A percentile compares a stretch with the other conserved stretches of the same genome.
These are phyloP conservation scores for Aspergillus hancockii DNA, from an alignment of 495 filamentous ascomycete species.

Conservation along the genomic window DNA sequence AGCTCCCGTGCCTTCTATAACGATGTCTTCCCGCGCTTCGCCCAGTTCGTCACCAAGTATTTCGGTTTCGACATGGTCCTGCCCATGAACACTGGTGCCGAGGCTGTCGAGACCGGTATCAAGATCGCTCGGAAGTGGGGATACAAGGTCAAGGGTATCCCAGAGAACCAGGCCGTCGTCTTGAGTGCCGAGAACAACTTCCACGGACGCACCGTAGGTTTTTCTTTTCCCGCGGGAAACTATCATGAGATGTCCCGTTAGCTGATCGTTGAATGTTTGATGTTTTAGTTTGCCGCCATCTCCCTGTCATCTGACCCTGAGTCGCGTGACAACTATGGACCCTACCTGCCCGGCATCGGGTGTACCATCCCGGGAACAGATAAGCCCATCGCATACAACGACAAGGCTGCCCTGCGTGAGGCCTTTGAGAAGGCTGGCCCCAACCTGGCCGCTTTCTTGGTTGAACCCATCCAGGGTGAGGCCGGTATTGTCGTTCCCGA, in stretches of 20 bases:
- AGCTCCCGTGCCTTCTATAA: conserved; percentile 98
- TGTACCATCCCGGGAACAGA: conserved; percentile 75
- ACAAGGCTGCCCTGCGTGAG: conserved; percentile 75
- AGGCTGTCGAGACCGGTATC: conserved; percentile 97
- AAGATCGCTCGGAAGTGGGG: conserved; percentile 99
- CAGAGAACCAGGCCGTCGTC: conserved; percentile 78
- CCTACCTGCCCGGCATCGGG: conserved; percentile 87
- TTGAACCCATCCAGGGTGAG: conserved; percentile 98
- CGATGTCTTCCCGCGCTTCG: conserved; percentile 96
- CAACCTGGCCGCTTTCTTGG: conserved; percentile 89
- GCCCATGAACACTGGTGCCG: conserved; percentile 98
- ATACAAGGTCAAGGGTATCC: conserved; percentile 93
- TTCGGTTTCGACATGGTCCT: conserved; percentile 99
- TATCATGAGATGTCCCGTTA: not conserved
- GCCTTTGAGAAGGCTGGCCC: conserved; percentile 78
- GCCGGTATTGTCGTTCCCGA: conserved; percentile 95
- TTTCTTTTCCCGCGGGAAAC: not conserved
- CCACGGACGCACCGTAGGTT: conserved; percentile 86
- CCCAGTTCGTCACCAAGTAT: conserved; percentile 81
- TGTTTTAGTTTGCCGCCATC: conserved; percentile 82
- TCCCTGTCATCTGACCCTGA: conserved; percentile 94
- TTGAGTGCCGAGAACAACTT: conserved; percentile 91
- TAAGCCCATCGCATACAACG: conserved; percentile 80
- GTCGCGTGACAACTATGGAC: conserved; percentile 94
- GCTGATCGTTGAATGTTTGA: conserved; percentile 14